Evolutionary conservation across 1,284 basidiomycete genomes (phyloP), one percentile per base, ranked within the genome.

Genomic region (Cutaneotrichosporon sp.): DNA sequence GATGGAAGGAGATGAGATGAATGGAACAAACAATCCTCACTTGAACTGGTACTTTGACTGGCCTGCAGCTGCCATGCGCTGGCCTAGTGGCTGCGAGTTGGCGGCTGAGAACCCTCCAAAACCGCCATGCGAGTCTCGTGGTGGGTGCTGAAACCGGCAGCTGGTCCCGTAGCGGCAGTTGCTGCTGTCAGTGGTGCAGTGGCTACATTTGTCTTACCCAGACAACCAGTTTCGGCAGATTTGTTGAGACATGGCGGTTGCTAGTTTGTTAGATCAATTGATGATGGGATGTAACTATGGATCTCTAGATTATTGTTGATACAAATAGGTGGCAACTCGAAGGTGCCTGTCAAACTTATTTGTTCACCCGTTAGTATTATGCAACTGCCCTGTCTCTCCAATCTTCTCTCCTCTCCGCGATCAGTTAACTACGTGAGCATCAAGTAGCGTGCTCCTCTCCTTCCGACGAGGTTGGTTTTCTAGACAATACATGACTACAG

Each of bases 61-160:
- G 16, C 2, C 14, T 13, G 40, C 40, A 13, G 40, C 14, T 16
- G 16, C 6, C 40, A 18, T 2, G 31, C 63, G 53, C 10, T 50
- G 34, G 13, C 72, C 72, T 8, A 72, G 55, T 4, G 72, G 68
- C 5, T 65, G 67, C 0, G 69, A 30, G 42, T 73, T 73, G 13
- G 70, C 38, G 16, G 36, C 31, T 16, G 63, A 64, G 11, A 66
- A 40, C 6, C 32, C 46, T 14, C 42, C 13, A 30, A 34, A 21
- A 38, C 46, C 52, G 22, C 51, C 11, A 21, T n/a, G 40, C 9
- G 21, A 52, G 64, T 62, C 47, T 65, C 67, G 57, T 6, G 74
- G 71, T 1, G 76, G 76, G 69, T 79, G 77, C 38, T 69, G 71
- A 67, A 69, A 76, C 22, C 68, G 62, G 53, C 77, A 79, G 21